phyloP scores from a whole-genome alignment of 202 grass and related monocot genomes.

The Digitaria exilis region DNA sequence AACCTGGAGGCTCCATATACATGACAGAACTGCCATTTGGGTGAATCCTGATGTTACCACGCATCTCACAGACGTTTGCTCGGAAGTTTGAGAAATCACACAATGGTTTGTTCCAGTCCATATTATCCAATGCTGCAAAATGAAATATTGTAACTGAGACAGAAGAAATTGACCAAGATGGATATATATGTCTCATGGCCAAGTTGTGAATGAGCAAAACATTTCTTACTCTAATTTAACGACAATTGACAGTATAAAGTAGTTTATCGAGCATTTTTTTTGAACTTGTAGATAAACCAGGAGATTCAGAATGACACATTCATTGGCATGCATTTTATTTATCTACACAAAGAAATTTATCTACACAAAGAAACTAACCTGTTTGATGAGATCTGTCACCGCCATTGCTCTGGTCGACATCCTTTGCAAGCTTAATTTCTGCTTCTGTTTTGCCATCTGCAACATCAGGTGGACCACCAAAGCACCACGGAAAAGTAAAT shows the following conservation, averaged over 20 bases:
- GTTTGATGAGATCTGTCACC: conserved; percentile 6
- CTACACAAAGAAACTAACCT: conserved; percentile 32
- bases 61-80: conserved; percentile 84
- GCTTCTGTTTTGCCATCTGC: conserved; percentile 9
- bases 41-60: conserved; percentile 69
- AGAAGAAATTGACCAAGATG: conserved; percentile 6
- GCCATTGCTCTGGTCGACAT: neutral
- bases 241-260: neutral
- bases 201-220: neutral
- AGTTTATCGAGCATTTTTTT: neutral
- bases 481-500: conserved; percentile 17
- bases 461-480: conserved; percentile 16
- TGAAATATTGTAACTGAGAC: neutral
- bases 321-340: neutral
- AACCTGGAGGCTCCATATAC: conserved; percentile 65
- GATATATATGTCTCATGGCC: neutral
- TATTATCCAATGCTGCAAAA: conserved; percentile 30
- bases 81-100: conserved; percentile 89
- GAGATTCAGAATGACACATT: conserved; percentile 31
- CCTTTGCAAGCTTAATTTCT: neutral
- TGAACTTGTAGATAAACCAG: neutral
- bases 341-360: neutral
- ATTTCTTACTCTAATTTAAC: neutral
- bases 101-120: conserved; percentile 42
- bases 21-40: conserved; percentile 56